Evolutionary conservation across 2,329 filamentous ascomycete genomes (phyloP).

Genomic region (Colletotrichum scovillei): DNA sequence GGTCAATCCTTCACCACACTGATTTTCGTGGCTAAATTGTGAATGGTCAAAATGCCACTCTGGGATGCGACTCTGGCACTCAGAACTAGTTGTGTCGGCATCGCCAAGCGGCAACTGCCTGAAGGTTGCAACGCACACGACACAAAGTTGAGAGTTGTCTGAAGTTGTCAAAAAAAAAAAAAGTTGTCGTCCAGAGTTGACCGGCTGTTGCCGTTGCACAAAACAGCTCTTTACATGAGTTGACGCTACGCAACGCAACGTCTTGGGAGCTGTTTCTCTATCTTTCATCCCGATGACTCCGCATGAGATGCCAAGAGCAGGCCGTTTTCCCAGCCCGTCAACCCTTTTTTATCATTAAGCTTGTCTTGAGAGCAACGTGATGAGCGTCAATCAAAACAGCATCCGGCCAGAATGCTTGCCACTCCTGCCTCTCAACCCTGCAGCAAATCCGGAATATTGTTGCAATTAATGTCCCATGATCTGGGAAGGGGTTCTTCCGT

Average conservation of each 20-base stretch:
- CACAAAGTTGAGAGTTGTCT: not conserved
- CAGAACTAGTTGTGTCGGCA: not conserved
- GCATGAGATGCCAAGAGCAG: constrained; percentile 21
- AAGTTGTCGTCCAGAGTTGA: not conserved
- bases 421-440: constrained; percentile 27
- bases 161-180: not conserved
- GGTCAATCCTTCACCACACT: not conserved
- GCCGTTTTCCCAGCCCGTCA: not conserved
- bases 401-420: constrained; percentile 6
- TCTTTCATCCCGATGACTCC: constrained; percentile 4
- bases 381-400: constrained; percentile 29
- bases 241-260: constrained; percentile 1
- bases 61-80: not conserved
- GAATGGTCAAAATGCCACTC: not conserved
- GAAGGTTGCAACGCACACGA: constrained; percentile 7
- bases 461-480: constrained; percentile 27
- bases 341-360: constrained; percentile 13
- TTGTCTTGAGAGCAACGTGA: constrained; percentile 17
- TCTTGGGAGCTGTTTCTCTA: not conserved
- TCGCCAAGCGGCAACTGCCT: constrained; percentile 18
- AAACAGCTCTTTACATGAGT: not conserved
- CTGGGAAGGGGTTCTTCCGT: constrained; percentile 5
- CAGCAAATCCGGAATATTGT: constrained; percentile 38
- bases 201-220: constrained; percentile 21
- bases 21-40: not conserved